Conservation (phyloP, 2,329 filamentous ascomycete species). For the Penicillium crustosum region DNA sequence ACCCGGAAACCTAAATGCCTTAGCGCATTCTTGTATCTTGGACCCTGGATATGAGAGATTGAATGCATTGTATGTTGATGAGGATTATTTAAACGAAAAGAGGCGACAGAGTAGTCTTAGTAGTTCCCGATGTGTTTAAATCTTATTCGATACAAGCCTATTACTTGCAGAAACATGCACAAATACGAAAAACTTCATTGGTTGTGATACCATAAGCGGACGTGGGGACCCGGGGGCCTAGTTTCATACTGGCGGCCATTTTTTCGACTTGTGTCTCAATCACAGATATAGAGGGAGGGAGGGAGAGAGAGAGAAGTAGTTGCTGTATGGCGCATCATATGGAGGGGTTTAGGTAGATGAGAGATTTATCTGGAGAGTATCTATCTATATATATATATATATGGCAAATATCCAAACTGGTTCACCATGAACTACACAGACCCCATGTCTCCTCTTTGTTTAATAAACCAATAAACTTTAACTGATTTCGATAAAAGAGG, state of each 20-base stretch:
- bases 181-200: not conserved
- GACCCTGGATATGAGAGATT: not conserved
- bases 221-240: not conserved
- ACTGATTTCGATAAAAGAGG: no score
- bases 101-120: no score
- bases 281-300: no score
- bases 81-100: not conserved
- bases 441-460: not conserved
- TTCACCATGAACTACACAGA: not conserved
- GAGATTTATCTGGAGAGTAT: no score
- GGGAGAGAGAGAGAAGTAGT: no score
- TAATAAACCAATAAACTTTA: not conserved
- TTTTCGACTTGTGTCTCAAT: not conserved
- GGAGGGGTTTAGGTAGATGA: no score
- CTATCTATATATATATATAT: no score
- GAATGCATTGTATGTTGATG: constrained; percentile 5
- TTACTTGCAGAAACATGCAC: constrained; percentile 1
- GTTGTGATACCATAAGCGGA: not conserved
- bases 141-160: not conserved
- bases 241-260: not conserved
- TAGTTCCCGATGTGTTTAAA: not conserved
- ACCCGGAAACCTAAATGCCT: not conserved
- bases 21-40: not conserved
- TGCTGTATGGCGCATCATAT: no score
- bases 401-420: not conserved